Evolutionary conservation across 176 grass and related monocot species (phyloP), one percentile per base, ranked within the genome.

Genomic region (Sorghum bicolor): DNA sequence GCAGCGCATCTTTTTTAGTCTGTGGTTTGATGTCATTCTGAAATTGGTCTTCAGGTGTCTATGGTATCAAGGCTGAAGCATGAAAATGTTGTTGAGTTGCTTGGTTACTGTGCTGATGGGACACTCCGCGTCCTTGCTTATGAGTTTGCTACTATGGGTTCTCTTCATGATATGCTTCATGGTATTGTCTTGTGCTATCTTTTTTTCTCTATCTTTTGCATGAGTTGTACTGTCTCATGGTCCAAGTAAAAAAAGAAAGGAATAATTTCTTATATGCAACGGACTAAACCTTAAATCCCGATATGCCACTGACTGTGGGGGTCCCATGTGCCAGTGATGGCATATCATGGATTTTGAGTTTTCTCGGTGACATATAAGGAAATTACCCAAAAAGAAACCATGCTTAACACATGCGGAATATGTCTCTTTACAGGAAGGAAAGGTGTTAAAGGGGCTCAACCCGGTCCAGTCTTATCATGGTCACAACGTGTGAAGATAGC

Each of bases 121-220:
- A 67, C 34, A 44, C 85, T 91, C 20, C 92, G 92, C 20, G 60
- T 94, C 44, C 84, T 94, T 82, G 84, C 92, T 70, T 94, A 91
- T 62, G 92, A 94, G 44, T 94, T 91, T 72, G 92, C 92, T 79
- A 94, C 92, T 31, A 94, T 91, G 89, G 92, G 92, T 13, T 94
- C 92, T 71, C 89, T 94, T 72, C 92, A 94, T 91, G 92, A 94
- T 76, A 94, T 94, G 79, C 92, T 94, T 83, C 92, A 94, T 76
- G 92, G 92, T 94, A 94, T 17, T 67, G 2, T 55, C 48, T 83
- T 89, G 76, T 57, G 60, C 80, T 81, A 76, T 40, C 47, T 80
- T 62, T 47, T 74, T 83, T 64, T 47, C 0, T 10, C 2, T 41
- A 55, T 78, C 26, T 33, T 24, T 75, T 87, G 25, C 16, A 52